Conservation (phyloP, 2,329 filamentous ascomycete genomes). For the Atkinsonella texensis region DNA sequence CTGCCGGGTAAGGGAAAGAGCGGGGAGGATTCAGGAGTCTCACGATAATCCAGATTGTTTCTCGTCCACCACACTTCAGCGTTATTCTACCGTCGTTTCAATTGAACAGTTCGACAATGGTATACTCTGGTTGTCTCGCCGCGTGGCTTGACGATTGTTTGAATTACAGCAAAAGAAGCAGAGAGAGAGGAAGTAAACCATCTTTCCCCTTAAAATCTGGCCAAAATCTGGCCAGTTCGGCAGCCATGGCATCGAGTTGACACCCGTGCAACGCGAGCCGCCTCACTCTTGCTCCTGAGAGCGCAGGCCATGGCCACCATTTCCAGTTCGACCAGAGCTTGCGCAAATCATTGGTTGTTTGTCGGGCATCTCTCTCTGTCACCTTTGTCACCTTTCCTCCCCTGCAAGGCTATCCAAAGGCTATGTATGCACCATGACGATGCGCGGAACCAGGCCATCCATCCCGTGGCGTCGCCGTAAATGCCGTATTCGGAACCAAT, state of each 20-base stretch:
- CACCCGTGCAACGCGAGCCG: background rate
- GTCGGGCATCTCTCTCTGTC: background rate
- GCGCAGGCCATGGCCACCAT: background rate
- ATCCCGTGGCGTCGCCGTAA: no score
- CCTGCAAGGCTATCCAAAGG: no score
- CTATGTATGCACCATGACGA: no score
- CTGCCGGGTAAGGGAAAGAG: background rate
- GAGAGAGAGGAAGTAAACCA: background rate
- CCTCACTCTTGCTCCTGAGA: background rate
- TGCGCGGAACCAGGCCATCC: no score
- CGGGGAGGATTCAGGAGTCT: background rate
- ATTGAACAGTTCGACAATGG: background rate
- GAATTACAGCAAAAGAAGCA: background rate
- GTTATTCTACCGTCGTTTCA: background rate
- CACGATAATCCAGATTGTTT: constrained; percentile 2
- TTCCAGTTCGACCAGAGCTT: background rate
- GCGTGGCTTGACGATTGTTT: background rate
- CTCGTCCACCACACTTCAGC: background rate
- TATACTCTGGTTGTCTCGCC: background rate
- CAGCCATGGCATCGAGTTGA: background rate
- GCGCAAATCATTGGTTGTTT: background rate
- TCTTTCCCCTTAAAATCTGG: background rate
- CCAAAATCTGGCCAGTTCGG: background rate
- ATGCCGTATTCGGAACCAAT: no score
- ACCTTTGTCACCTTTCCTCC: background rate